Evolutionary conservation across 805 yeast species (phyloP), one percentile per base, ranked within the genome.

Genomic region (Spathaspora gorwiae): DNA sequence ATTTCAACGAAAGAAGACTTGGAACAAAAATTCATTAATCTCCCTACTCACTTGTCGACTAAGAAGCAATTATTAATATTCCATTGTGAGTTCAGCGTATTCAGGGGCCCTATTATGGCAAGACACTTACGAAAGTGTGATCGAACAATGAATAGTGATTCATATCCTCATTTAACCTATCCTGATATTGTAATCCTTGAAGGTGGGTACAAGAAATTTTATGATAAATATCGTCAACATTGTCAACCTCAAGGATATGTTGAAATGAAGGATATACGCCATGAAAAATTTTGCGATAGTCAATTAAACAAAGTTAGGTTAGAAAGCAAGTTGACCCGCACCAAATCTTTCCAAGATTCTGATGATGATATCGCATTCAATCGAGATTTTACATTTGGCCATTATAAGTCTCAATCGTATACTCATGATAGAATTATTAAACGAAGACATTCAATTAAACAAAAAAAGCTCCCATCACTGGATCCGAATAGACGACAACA

Each of bases 21-120:
- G 37, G 95, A 88, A 55, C 66, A 73, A 34, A 61, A 63, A 40
- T 75, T 90, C 51, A 66, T 62, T 29, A 27, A 30, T 15, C 13
- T 29, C n/a, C 32, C 15, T 1, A 7, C 10, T 11, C 15, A 26
- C 11, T 15, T 7, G 4, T 27, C 33, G 14, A 14, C 35, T n/a
- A 57, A 54, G 35, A 73, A 69, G 14, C 72, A 72, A 15, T 67
- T 94, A 45, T 62, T 92, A 6, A 74, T 94, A 9, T 92, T 94
- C 70, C 97, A 94, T 65, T 94, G 99, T 66, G 99, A 94, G 65
- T 92, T 89, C 62, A 84, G 95, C 34, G 80, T 95, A 6, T 88
- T 84, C 60, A 75, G 99, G 47, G 96, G 98, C n/a, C 99, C 99
- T 5, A 70, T 84, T 40, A 80, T 94, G 85, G 98, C 98, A 1